These are phyloP conservation scores for Diaporthe caulivora DNA, from an alignment of 2,329 filamentous ascomycete genomes.

Conservation along the genomic window DNA sequence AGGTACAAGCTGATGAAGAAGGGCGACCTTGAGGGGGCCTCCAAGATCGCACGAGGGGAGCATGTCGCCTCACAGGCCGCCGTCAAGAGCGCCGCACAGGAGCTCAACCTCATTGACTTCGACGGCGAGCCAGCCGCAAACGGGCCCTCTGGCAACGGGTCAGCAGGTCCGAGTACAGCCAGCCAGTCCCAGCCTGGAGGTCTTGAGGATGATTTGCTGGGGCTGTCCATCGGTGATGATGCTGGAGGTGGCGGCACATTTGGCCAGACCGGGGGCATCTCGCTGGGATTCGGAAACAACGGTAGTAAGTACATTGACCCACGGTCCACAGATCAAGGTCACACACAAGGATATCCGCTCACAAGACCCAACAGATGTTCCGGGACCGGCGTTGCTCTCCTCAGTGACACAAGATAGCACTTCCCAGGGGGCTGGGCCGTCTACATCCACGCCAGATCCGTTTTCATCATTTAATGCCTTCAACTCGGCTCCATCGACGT, in stretches of 20 bases:
- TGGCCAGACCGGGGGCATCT: slow-evolving; percentile 83
- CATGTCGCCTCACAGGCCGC: slow-evolving; percentile 55
- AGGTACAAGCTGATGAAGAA: slow-evolving; percentile 96
- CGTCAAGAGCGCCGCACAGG: slow-evolving; percentile 73
- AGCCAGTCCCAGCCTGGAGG: slow-evolving; percentile 66
- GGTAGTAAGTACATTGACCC: slow-evolving; percentile 64
- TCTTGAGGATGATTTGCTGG: slow-evolving; percentile 90
- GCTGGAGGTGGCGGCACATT: slow-evolving; percentile 58
- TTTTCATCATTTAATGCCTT: slow-evolving; percentile 70
- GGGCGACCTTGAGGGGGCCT: slow-evolving; percentile 87
- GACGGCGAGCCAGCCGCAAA: slow-evolving; percentile 72
- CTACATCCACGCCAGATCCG: slow-evolving; percentile 55
- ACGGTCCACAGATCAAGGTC: too few relatives aligned
- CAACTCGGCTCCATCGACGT: slow-evolving; percentile 61
- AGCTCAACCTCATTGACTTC: slow-evolving; percentile 95
- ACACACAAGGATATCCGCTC: slow-evolving; percentile 40
- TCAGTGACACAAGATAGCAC: slow-evolving; percentile 72
- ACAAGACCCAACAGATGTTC: slow-evolving; percentile 63
- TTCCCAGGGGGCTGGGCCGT: slow-evolving; percentile 58
- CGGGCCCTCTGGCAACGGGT: slow-evolving; percentile 51
- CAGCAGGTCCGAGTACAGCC: slow-evolving; percentile 47
- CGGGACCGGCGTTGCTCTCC: slow-evolving; percentile 74
- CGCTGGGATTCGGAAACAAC: slow-evolving; percentile 81
- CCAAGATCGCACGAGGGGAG: slow-evolving; percentile 85
- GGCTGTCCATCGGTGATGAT: slow-evolving; percentile 82